phyloP scores from a whole-genome alignment of 345 rosid genomes.

The Bretschneidera sinensis region DNA sequence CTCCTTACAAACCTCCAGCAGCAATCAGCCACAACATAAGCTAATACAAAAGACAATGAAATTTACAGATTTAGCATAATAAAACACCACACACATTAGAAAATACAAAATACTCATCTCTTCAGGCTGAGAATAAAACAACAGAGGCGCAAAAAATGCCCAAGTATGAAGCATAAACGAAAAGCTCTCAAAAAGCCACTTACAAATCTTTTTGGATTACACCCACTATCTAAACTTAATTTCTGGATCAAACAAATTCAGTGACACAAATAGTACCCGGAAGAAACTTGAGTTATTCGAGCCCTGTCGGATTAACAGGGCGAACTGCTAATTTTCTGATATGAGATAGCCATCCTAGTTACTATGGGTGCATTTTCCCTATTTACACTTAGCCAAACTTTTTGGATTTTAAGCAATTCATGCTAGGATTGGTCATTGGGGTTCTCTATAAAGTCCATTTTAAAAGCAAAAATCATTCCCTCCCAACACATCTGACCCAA shows the following conservation, averaged over 20 bases:
- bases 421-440: too few species aligned
- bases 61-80: background rate
- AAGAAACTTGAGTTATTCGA: conserved; percentile 7
- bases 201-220: too few species aligned
- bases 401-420: too few species aligned
- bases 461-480: too few species aligned
- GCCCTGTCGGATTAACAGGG: background rate
- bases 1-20: too few species aligned
- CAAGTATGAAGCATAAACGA: too few species aligned
- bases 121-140: too few species aligned
- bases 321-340: background rate
- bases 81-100: background rate
- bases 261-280: background rate
- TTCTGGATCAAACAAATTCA: conserved; percentile 6
- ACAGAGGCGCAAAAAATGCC: background rate
- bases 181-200: too few species aligned
- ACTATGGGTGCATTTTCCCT: conserved; percentile 8
- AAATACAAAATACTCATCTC: background rate
- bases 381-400: conserved; percentile 5
- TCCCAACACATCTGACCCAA: too few species aligned
- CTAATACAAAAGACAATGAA: too few species aligned
- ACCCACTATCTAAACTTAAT: conserved; percentile 5
- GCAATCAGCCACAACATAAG: too few species aligned
- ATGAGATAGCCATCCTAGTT: conserved; percentile 6
- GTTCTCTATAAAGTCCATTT: too few species aligned